Conservation (phyloP, 2,329 filamentous ascomycete species). For the Ophiocordyceps camponoti-floridani region DNA sequence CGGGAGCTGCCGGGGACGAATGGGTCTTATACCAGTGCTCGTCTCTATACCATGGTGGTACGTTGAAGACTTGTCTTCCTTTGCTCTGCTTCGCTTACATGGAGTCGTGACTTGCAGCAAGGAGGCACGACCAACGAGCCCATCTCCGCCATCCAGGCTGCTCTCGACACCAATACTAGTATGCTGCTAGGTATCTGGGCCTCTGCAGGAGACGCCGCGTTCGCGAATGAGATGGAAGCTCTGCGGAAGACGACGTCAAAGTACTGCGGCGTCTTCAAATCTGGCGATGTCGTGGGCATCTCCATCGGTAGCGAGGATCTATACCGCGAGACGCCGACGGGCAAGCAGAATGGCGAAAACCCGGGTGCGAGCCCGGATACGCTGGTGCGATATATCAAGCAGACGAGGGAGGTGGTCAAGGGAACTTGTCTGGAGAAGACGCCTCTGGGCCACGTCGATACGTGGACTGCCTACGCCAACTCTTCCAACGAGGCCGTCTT, state of each 20-base stretch:
- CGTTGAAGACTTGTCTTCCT: background rate
- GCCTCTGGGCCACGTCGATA: conserved; percentile 71
- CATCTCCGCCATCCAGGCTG: conserved; percentile 63
- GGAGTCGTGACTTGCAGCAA: conserved; percentile 26
- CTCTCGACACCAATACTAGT: conserved; percentile 60
- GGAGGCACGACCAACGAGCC: conserved; percentile 43
- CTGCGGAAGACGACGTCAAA: conserved; percentile 49
- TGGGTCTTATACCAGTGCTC: conserved; percentile 46
- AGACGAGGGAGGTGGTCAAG: conserved; percentile 45
- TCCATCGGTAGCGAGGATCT: conserved; percentile 78
- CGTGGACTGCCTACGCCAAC: conserved; percentile 69
- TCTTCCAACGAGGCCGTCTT: conserved; percentile 52
- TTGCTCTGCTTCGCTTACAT: no score
- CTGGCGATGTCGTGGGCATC: conserved; percentile 72
- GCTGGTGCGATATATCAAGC: conserved; percentile 51
- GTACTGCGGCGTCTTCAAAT: no score
- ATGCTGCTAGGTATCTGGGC: conserved; percentile 76
- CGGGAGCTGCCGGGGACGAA: conserved; percentile 43
- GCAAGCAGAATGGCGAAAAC: conserved; percentile 42
- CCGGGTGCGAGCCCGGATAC: conserved; percentile 43
- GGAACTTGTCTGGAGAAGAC: conserved; percentile 39
- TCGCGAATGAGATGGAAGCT: conserved; percentile 58
- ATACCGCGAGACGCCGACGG: conserved; percentile 60
- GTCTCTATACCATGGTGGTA: conserved; percentile 54
- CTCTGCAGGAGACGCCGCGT: conserved; percentile 42